Percentiles rank a stretch among this genome's conserved stretches.
Evolutionary conservation across 305 asterid species (phyloP).

Genomic region (Ilex paraguariensis): DNA sequence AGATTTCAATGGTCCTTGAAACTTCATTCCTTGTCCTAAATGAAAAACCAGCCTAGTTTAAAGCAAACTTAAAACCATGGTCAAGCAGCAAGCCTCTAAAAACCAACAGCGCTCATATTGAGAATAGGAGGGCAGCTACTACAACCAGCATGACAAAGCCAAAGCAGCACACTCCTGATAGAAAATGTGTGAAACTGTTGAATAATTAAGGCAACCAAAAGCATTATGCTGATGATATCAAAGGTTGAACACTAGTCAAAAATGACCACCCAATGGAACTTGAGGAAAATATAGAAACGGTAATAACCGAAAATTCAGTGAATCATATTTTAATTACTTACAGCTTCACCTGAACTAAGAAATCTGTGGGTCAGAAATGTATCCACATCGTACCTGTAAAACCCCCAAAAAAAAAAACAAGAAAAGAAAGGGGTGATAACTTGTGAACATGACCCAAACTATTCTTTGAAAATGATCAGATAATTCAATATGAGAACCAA

Average conservation of each 20-base stretch:
- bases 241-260: background rate
- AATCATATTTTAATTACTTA: conserved; percentile 42
- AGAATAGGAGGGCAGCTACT: too few relatives aligned
- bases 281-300: background rate
- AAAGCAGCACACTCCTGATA: background rate
- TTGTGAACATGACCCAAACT: background rate
- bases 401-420: background rate
- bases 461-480: background rate
- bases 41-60: too few relatives aligned
- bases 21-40: too few relatives aligned
- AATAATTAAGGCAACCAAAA: background rate
- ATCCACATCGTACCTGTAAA: conserved; percentile 82
- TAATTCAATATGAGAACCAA: background rate
- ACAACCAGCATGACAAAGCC: too few relatives aligned
- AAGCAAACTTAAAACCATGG: too few relatives aligned
- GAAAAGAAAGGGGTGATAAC: background rate
- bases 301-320: background rate
- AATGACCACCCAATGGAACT: background rate
- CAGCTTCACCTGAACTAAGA: conserved; percentile 61
- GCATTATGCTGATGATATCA: background rate
- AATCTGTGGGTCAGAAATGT: conserved; percentile 62
- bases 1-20: too few relatives aligned
- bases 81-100: too few relatives aligned
- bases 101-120: too few relatives aligned
- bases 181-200: background rate